Conservation (phyloP, 2,329 filamentous ascomycete genomes). For the Thielaviopsis euricoi region DNA sequence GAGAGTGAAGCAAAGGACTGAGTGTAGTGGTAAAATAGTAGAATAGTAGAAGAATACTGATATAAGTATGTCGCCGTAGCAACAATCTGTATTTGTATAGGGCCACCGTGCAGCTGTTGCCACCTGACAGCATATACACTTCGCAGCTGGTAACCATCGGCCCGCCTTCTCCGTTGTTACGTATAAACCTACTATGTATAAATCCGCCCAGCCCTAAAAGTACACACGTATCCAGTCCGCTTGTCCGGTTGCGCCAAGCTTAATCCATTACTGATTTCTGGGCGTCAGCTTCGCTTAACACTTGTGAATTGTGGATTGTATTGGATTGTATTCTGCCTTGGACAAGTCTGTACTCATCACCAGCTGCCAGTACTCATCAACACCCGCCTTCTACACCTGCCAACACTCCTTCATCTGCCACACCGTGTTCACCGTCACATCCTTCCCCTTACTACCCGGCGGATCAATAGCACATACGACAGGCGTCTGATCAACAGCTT, state of each 20-base stretch:
- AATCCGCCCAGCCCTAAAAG: background rate
- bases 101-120: background rate
- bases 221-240: background rate
- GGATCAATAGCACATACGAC: conserved; percentile 10
- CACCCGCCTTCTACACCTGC: background rate
- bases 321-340: too few relatives aligned
- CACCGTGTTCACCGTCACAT: background rate
- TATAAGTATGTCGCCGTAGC: too few relatives aligned
- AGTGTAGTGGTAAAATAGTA: too few relatives aligned
- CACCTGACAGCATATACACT: background rate
- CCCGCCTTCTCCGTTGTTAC: background rate
- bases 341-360: too few relatives aligned
- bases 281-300: background rate
- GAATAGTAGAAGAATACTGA: too few relatives aligned
- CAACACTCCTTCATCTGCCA: conserved; percentile 1
- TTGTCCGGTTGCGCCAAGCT: background rate
- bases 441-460: conserved; percentile 4
- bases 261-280: background rate
- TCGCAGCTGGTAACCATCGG: background rate
- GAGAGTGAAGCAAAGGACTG: background rate
- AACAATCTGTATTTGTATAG: too few relatives aligned
- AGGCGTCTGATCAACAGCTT: background rate
- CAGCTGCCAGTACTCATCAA: too few relatives aligned
- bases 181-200: too few relatives aligned
- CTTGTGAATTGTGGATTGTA: background rate